phyloP scores from a whole-genome alignment of 805 yeast species.

The Saturnispora halmiae region DNA sequence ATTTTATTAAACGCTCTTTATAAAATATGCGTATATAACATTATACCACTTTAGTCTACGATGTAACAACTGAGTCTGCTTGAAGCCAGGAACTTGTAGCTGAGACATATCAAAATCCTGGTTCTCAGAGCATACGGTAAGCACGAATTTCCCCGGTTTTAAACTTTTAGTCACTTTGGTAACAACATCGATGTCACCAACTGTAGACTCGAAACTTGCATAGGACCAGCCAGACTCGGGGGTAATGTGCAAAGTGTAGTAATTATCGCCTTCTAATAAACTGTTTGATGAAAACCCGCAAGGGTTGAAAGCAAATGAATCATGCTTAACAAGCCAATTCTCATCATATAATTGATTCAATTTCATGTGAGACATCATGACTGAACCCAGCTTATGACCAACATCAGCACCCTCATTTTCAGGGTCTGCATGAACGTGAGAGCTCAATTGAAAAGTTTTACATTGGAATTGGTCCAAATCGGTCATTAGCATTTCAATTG shows the following conservation, averaged over 20 bases:
- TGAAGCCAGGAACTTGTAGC: neutral
- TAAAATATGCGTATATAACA: slow-evolving; percentile 14
- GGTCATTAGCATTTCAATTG: slow-evolving; percentile 88
- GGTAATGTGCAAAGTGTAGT: slow-evolving; percentile 83
- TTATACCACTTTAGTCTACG: slow-evolving; percentile 4
- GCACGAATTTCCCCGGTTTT: slow-evolving; percentile 58
- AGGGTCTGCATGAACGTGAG: slow-evolving; percentile 26
- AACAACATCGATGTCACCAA: slow-evolving; percentile 24
- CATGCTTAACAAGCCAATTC: slow-evolving; percentile 37
- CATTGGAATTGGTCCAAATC: slow-evolving; percentile 55
- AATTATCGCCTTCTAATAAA: slow-evolving; percentile 47
- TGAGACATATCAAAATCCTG: neutral
- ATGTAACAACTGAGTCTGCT: neutral
- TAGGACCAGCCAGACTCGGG: slow-evolving; percentile 93
- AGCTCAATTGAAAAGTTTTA: slow-evolving; percentile 37
- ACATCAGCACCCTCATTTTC: neutral
- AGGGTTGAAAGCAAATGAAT: slow-evolving; percentile 86
- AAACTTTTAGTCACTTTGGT: slow-evolving; percentile 53
- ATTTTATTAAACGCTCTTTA: slow-evolving; percentile 7
- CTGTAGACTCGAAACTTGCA: slow-evolving; percentile 88
- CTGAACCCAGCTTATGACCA: slow-evolving; percentile 73
- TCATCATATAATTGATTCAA: slow-evolving; percentile 43
- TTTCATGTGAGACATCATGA: slow-evolving; percentile 54
- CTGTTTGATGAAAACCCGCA: slow-evolving; percentile 94
- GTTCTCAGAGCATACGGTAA: slow-evolving; percentile 22